A percentile compares a stretch with the other conserved stretches of the same genome.
phyloP scores from a whole-genome alignment of 202 grass and related monocot species.

The Cymbopogon flexuosus region DNA sequence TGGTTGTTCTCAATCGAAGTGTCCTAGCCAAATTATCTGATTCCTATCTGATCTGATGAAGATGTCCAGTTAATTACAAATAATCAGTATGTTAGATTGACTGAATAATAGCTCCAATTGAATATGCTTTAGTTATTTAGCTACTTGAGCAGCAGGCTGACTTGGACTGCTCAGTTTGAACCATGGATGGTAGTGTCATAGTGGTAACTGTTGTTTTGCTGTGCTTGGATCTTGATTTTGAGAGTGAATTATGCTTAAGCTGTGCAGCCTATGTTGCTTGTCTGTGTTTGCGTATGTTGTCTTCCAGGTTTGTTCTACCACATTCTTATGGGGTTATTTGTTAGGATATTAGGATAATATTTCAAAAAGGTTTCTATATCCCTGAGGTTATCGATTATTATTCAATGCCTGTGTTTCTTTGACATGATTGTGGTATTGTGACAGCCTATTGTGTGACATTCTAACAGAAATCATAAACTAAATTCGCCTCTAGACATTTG shows the following conservation, averaged over 20 bases:
- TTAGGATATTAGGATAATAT: background rate
- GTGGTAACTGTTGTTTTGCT: background rate
- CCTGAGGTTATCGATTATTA: background rate
- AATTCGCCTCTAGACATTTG: background rate
- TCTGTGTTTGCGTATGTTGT: background rate
- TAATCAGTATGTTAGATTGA: background rate
- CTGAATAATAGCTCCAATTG: background rate
- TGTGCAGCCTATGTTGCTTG: background rate
- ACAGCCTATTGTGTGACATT: background rate
- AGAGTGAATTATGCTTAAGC: background rate
- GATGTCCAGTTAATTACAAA: background rate
- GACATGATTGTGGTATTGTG: background rate
- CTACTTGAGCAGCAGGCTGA: background rate
- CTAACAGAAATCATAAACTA: background rate
- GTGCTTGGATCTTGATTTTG: background rate
- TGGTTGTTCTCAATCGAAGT: background rate
- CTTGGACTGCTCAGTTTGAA: background rate
- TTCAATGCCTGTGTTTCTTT: background rate
- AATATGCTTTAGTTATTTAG: background rate
- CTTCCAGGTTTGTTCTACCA: background rate
- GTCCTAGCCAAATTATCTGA: background rate
- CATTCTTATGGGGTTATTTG: background rate
- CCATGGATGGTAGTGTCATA: background rate
- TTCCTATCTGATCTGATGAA: background rate
- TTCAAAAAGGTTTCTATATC: background rate